A percentile compares a stretch with the other conserved stretches of the same genome.
phyloP scores from a whole-genome alignment of 1,139 yeast species.

The Suhomyces yuchorum region DNA sequence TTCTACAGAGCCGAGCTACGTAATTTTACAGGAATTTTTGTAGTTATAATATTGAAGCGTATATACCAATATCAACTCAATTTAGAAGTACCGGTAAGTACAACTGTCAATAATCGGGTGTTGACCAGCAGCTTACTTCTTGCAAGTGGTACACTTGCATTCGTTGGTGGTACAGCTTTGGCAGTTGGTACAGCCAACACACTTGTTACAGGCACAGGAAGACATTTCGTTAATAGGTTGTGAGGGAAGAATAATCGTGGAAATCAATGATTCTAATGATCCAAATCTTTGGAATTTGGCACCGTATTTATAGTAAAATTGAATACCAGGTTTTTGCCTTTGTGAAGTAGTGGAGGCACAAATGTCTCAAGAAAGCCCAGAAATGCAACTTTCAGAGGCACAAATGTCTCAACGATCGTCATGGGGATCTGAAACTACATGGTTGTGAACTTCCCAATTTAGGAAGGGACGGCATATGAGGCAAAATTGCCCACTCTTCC shows the following conservation, averaged over 20 bases:
- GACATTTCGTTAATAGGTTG: not conserved
- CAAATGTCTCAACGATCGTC: not conserved
- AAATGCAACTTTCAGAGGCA: not conserved
- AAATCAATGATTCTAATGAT: not conserved
- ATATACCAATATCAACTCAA: not conserved
- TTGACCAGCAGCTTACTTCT: not conserved
- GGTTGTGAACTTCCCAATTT: not conserved
- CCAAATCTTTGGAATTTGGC: not conserved
- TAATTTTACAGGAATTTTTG: no score
- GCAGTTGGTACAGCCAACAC: not conserved
- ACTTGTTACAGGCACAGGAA: not conserved
- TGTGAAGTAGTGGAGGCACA: not conserved
- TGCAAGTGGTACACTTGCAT: not conserved
- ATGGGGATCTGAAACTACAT: not conserved
- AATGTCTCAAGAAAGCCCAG: not conserved
- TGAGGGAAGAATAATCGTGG: not conserved
- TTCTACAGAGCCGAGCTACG: not conserved
- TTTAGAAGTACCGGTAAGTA: not conserved
- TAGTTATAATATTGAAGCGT: not conserved
- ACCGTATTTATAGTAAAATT: not conserved
- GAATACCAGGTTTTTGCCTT: not conserved
- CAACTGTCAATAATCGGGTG: not conserved
- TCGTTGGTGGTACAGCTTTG: not conserved
- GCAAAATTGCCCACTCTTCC: not conserved
- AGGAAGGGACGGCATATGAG: not conserved